Base-by-base conservation (phyloP, 345 rosid species). In the Crucihimalaya himalaica region DNA sequence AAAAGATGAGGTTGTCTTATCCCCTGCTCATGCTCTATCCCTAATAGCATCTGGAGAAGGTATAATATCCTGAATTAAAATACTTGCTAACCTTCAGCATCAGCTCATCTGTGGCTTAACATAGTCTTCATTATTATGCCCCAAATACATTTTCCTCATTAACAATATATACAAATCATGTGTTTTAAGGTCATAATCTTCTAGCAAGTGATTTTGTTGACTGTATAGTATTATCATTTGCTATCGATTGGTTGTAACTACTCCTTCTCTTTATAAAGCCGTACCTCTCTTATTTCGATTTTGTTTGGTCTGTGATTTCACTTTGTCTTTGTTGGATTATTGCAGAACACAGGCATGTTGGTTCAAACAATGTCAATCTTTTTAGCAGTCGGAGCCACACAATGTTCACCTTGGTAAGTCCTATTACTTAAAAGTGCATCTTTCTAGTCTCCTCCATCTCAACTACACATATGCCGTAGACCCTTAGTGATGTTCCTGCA, bases 1-100 rank as follows among this genome's bases (percentile, higher is more conserved):
- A 21, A 91, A 94, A 78, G 98, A 89, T 78, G 98, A 94, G 87
- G 97, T 94, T 80, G 95, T 94, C 69, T 73, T 94, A 63, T 94
- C 98, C 71, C 98, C 97, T 71, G 97, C 96, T 62, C 98, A 94
- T 79, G 98, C 91, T 61, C 87, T 91, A 77, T 94, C 98, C 76
- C 83, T 94, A 81, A 91, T 94, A 78, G 98, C 98, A 66, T 72
- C 96, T 63, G 98, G 98, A 68, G 97, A 94, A 94, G 98, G 97
- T 91, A 81, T 71, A 58, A 31, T 47, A 51, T 59, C 47, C 35
- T 58, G 28, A 37, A 74, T 40, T 39, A 23, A 21, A 25, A 8
- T 61, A 69, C 65, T 8, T 55, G 32, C 27, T 52, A 35, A 62
- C 43, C 52, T 63, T 37, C 46, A 27, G 61, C 32, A 15, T 27